Conservation (phyloP, 176 grass and related monocot genomes). For the Carex parvula region DNA sequence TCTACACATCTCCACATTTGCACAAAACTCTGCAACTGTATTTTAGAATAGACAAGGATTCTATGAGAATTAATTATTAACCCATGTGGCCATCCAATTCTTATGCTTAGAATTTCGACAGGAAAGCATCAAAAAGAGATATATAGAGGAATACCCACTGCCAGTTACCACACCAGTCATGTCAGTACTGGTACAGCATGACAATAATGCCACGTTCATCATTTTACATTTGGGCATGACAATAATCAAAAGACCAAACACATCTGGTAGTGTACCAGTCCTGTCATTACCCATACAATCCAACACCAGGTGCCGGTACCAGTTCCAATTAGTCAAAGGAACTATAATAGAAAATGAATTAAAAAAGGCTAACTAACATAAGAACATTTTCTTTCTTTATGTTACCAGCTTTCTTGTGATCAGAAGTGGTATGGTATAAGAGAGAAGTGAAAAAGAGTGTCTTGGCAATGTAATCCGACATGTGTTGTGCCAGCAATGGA, state of each 20-base stretch:
- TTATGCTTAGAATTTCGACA: not conserved
- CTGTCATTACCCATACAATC: not conserved
- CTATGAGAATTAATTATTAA: not conserved
- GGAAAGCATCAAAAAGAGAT: not conserved
- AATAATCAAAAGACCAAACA: not conserved
- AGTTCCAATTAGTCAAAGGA: not conserved
- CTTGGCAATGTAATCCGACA: constrained; percentile 73
- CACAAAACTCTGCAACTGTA: constrained; percentile 87
- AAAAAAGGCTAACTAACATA: not conserved
- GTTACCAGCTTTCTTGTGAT: constrained; percentile 72
- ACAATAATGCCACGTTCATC: not conserved
- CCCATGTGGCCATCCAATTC: not conserved
- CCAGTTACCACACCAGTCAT: not conserved
- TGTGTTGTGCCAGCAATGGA: constrained; percentile 74
- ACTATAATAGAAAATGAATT: not conserved
- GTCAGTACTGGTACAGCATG: not conserved
- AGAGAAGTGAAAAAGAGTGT: constrained; percentile 90
- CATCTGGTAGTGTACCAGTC: not conserved
- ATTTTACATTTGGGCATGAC: not conserved
- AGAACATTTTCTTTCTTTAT: not conserved
- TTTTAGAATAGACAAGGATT: not conserved
- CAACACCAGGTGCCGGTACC: not conserved
- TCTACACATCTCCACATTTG: constrained; percentile 81
- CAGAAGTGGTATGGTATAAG: constrained; percentile 57
- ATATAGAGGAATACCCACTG: not conserved